Evolutionary conservation across 192 early-diverging fungal genomes (phyloP).

Genomic region (Globomyces pollinis-pini): DNA sequence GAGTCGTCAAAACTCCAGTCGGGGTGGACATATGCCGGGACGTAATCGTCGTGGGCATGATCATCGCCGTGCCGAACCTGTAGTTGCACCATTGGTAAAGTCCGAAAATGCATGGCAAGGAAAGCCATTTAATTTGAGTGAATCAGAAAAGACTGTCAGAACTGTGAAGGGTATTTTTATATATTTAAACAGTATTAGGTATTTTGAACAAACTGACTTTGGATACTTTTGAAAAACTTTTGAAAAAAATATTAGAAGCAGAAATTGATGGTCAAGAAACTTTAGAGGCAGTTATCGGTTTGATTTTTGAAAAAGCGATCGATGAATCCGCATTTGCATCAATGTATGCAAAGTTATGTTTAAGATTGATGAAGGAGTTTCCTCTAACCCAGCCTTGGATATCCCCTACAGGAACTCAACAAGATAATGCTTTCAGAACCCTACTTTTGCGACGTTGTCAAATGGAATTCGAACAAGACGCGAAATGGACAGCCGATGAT

Average conservation of each 20-base stretch:
- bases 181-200: slow-evolving; percentile 81
- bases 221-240: slow-evolving; percentile 87
- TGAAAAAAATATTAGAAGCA: slow-evolving; percentile 71
- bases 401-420: slow-evolving; percentile 42
- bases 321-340: slow-evolving; percentile 86
- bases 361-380: slow-evolving; percentile 50
- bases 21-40: not conserved
- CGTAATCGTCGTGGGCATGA: slow-evolving; percentile 20
- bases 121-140: not conserved
- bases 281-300: slow-evolving; percentile 72
- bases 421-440: slow-evolving; percentile 78
- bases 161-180: slow-evolving; percentile 20
- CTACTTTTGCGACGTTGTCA: slow-evolving; percentile 91
- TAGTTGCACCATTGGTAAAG: slow-evolving; percentile 70
- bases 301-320: slow-evolving; percentile 91
- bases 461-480: slow-evolving; percentile 85
- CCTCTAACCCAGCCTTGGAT: slow-evolving; percentile 54
- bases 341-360: slow-evolving; percentile 86
- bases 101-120: slow-evolving; percentile 73
- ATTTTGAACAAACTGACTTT: slow-evolving; percentile 95
- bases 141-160: slow-evolving; percentile 16
- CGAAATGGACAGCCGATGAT: slow-evolving; percentile 61
- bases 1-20: not conserved
- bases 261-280: slow-evolving; percentile 64
- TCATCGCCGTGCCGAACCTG: slow-evolving; percentile 45